Base-by-base conservation (phyloP, 1,284 basidiomycete genomes). In the Tranzscheliella williamsii region DNA sequence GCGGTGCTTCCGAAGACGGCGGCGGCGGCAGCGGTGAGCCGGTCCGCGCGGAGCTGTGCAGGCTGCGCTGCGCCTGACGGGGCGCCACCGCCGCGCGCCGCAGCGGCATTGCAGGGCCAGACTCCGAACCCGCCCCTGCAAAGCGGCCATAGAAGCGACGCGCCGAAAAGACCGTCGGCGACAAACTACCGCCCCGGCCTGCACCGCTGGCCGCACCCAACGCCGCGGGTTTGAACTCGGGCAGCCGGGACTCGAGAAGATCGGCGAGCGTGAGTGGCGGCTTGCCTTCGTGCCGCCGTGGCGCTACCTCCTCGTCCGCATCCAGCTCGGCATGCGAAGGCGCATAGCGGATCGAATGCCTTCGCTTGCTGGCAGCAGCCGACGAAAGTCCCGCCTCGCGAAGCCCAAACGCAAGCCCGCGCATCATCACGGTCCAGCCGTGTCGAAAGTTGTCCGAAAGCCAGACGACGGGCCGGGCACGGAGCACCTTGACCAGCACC, bases 371-470 rank as follows among this genome's bases (percentile, higher is more conserved):
- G 18, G 32, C 9, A 9, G 32, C 17, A 33, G 32, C 32, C 9
- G 34, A 12, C 31, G 37, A 22, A 30, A 63, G 38, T 4, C 60
- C 60, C 17, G 60, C 53, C 41, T 57, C 38, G 6, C 46, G 45
- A 30, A 57, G 31, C 17, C 60, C 53, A 16, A 50, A 57, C 16
- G 48, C 52, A 13, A 63, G 53, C 11, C 60, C 60, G 17, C 36
- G 41, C 26, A 63, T 57, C 49, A 63, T 63, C 15, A 57, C 43
- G 24, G 44, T 50, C 60, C 60, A 63, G 5, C 60, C 60, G 11
- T 52, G 44, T n/a, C 45, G 53, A 18, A 63, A n/a, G 22, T 63
- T 53, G 29, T n/a, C 40, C 23, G 53, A 42, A 13, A 63, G 18
- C 60, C 60, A 63, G 0, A 43, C 36, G 1, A 57, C n/a, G 1